A percentile compares a stretch with the other conserved stretches of the same genome.
Conservation (phyloP, 371 early-diverging fungal genomes). For the Lichtheimia ramosa region DNA sequence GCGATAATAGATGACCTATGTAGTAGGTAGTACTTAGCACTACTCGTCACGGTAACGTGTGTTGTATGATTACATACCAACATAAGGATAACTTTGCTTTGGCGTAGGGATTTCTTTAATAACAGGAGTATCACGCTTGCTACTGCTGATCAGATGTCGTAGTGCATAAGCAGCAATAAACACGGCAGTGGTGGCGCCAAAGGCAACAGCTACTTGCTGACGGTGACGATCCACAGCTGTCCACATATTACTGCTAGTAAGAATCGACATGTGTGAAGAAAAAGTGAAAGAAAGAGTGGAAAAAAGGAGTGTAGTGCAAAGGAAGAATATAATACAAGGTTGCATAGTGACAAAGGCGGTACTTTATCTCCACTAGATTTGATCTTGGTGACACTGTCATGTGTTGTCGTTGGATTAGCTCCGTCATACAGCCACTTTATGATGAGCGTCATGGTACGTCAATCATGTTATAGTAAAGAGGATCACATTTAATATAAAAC, state of each 20-base stretch:
- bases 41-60: background rate
- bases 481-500: too few relatives aligned
- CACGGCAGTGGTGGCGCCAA: background rate
- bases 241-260: background rate
- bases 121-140: background rate
- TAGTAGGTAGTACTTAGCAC: too few relatives aligned
- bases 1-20: slow-evolving; percentile 11
- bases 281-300: background rate
- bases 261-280: background rate
- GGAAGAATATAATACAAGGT: background rate
- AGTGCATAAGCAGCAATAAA: background rate
- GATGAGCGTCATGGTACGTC: too few relatives aligned
- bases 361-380: too few relatives aligned
- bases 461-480: too few relatives aligned
- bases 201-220: background rate
- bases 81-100: background rate
- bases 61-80: background rate
- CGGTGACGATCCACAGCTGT: background rate
- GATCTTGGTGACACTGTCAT: too few relatives aligned
- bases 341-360: too few relatives aligned
- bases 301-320: background rate
- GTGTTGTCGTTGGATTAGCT: too few relatives aligned
- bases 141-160: background rate
- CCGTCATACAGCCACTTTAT: too few relatives aligned
- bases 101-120: slow-evolving; percentile 7